Conservation (phyloP, 164 flowering plant species). For the Vitis cinerea region DNA sequence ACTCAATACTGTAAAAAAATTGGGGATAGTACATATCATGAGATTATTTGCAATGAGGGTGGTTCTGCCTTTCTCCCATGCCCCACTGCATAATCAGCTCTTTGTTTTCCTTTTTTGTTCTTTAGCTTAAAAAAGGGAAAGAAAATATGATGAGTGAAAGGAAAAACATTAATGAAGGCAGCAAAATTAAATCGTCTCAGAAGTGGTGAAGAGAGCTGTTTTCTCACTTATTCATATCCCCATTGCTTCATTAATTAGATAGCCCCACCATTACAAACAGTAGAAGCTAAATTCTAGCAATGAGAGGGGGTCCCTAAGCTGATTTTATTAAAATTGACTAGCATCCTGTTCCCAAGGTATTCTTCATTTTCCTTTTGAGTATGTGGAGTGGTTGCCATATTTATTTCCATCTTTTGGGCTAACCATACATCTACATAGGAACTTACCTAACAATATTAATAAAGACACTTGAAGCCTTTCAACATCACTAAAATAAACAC, state of each 20-base stretch:
- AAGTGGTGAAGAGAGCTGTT: neutral
- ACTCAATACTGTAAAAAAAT: neutral
- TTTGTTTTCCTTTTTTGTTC: neutral
- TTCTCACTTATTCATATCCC: neutral
- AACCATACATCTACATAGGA: neutral
- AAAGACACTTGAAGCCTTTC: neutral
- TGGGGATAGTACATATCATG: neutral
- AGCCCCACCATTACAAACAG: neutral
- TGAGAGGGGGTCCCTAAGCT: neutral
- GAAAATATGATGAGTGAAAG: neutral
- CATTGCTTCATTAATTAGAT: neutral
- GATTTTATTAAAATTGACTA: neutral
- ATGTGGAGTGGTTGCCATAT: slow-evolving; percentile 1
- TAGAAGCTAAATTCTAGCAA: neutral
- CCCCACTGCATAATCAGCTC: neutral
- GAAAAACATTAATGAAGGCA: neutral
- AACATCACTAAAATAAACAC: no score
- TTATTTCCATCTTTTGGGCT: neutral
- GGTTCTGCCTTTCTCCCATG: neutral
- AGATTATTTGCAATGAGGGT: neutral
- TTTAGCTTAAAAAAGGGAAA: neutral
- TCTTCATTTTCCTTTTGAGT: neutral
- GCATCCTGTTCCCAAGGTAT: neutral
- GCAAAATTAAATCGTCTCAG: neutral
- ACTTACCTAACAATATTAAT: neutral